A percentile compares a stretch with the other conserved stretches of the same genome.
Conservation (phyloP, 2,329 filamentous ascomycete genomes). For the Sphaerulina musiva region DNA sequence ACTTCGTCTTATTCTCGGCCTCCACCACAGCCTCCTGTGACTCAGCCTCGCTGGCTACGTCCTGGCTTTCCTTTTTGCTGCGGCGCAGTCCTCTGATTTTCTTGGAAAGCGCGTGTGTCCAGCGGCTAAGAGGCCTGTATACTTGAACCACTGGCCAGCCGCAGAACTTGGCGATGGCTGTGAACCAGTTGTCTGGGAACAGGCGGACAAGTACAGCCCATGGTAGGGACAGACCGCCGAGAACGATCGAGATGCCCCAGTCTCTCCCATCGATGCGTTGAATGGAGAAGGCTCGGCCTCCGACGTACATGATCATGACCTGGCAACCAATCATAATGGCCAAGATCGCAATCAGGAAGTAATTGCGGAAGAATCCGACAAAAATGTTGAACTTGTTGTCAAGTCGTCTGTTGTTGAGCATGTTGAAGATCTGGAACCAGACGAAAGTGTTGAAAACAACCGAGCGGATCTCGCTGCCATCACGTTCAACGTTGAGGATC, state of each 20-base stretch:
- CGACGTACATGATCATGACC: constrained; percentile 81
- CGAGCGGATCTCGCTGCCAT: constrained; percentile 58
- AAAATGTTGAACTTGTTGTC: constrained; percentile 96
- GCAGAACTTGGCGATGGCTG: constrained; percentile 37
- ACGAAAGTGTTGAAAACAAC: constrained; percentile 97
- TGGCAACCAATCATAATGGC: constrained; percentile 82
- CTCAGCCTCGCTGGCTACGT: constrained; percentile 15
- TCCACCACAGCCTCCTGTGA: constrained; percentile 13
- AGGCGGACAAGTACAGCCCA: constrained; percentile 74
- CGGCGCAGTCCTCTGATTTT: constrained; percentile 15
- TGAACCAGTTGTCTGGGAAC: constrained; percentile 65
- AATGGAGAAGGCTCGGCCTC: constrained; percentile 66
- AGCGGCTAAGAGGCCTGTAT: constrained; percentile 19
- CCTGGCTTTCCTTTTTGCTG: constrained; percentile 17
- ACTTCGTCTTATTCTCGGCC: constrained; percentile 12
- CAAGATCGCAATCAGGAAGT: constrained; percentile 82
- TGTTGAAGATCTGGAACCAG: constrained; percentile 99
- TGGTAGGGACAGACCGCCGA: constrained; percentile 75
- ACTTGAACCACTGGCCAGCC: constrained; percentile 30
- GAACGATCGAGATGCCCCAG: constrained; percentile 80
- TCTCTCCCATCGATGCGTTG: constrained; percentile 60
- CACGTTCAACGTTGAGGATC: constrained; percentile 51
- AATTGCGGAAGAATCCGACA: constrained; percentile 75
- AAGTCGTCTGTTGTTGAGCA: constrained; percentile 90
- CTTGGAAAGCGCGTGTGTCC: constrained; percentile 14